Evolutionary conservation across 116 monocot genomes (phyloP), one percentile per base, ranked within the genome.

Genomic region (Posidonia oceanica): DNA sequence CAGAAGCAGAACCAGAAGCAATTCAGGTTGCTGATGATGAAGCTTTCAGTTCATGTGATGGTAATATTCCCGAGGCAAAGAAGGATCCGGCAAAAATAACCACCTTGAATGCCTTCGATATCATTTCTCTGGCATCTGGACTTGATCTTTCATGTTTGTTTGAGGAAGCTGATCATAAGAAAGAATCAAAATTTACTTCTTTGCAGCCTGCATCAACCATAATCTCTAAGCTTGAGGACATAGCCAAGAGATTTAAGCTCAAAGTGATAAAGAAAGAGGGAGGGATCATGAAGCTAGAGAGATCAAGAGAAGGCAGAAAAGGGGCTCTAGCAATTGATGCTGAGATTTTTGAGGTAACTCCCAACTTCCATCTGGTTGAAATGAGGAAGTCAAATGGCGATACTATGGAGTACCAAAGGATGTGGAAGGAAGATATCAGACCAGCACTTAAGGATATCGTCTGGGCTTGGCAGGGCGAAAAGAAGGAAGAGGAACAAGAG

Each of bases 391-490:
- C 83, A 0, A 85, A 77, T 52, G 93, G 93, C 1, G 93, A 93
- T 75, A 87, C 89, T 0, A 38, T 87, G 62, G 93, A 93, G 76
- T 93, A 87, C 63, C 84, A 86, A 56, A 84, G 81, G 76, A 38
- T 87, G 61, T 84, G 70, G 81, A 87, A 89, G 20, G 66, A 87
- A 67, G 76, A 80, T 4, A 80, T 93, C 7, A 75, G 93, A 29
- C 89, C 89, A 6, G 87, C 89, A 11, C 80, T 93, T 16, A 87
- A 85, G 64, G 89, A 89, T 74, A 93, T 93, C 42, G 86, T 89
- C n/a, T 93, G 89, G 93, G 82, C 84, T 3, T 93, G 93, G 89
- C 87, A 85, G 72, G 93, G 93, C 53, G 93, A 89, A 56, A 39
- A 23, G 17, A 16, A 40, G 56, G 66, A 54, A 16, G 17, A 65